These are phyloP conservation scores for Furcasterigmium sp. DNA, from an alignment of 2,329 filamentous ascomycete species.

Conservation along the genomic window DNA sequence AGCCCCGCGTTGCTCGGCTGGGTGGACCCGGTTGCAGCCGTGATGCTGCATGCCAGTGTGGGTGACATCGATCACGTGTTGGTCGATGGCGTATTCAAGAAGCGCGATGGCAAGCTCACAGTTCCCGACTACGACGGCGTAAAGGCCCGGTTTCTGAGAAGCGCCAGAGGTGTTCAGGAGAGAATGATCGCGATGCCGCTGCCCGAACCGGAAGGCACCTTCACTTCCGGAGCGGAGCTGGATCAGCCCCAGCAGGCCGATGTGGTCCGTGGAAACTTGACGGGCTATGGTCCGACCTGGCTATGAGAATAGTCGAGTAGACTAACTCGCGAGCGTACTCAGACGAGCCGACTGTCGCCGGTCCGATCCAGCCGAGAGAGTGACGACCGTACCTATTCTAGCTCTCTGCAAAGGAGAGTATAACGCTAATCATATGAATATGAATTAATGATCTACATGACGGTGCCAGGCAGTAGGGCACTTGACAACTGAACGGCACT, in stretches of 20 bases:
- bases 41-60: slow-evolving; percentile 49
- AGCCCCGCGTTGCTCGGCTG: slow-evolving; percentile 47
- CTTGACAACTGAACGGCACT: no score
- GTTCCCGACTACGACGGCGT: slow-evolving; percentile 19
- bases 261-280: background rate
- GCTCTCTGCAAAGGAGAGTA: no score
- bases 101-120: slow-evolving; percentile 34
- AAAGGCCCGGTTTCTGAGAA: slow-evolving; percentile 24
- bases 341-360: no score
- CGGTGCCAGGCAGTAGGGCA: no score
- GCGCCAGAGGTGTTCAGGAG: slow-evolving; percentile 24
- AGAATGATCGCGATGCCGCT: slow-evolving; percentile 17
- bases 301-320: no score
- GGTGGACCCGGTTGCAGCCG: slow-evolving; percentile 48
- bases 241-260: background rate
- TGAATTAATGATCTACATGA: no score
- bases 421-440: no score
- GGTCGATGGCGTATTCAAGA: slow-evolving; percentile 42
- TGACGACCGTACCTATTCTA: no score
- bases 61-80: slow-evolving; percentile 47
- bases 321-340: no score
- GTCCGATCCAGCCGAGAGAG: no score
- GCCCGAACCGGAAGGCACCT: slow-evolving; percentile 18
- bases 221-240: slow-evolving; percentile 7
- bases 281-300: background rate